Evolutionary conservation across 176 grass and related monocot genomes (phyloP).

Genomic region (Zoysia japonica): DNA sequence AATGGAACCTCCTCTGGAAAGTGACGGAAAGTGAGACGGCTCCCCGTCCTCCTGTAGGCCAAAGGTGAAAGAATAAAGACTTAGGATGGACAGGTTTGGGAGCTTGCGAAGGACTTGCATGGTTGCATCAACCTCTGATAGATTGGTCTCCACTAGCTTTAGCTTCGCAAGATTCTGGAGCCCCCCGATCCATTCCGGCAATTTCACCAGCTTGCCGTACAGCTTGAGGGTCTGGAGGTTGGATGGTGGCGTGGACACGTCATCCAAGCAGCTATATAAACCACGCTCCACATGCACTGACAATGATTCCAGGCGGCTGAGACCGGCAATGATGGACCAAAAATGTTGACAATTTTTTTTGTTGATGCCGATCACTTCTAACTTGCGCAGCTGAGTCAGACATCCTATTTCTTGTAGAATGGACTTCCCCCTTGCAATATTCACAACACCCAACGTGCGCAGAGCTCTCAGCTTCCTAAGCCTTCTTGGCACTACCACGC

Average conservation of each 20-base stretch:
- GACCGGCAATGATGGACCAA: not conserved
- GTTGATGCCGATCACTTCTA: constrained; percentile 1
- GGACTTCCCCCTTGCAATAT: not conserved
- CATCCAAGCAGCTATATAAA: no score
- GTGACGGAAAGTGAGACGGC: no score
- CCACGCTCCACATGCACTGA: not conserved
- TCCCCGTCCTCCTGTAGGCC: no score
- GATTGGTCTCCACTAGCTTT: accelerated
- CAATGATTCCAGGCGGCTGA: not conserved
- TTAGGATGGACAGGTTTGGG: not conserved
- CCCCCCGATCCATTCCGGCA: not conserved
- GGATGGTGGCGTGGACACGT: no score
- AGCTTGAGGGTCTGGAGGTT: constrained; percentile 15
- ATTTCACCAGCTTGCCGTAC: not conserved
- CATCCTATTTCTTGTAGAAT: not conserved
- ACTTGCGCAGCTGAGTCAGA: constrained; percentile 2
- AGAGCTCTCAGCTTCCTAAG: not conserved
- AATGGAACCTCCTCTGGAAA: no score
- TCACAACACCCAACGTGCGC: not conserved
- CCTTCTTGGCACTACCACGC: not conserved
- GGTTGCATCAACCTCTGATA: not conserved
- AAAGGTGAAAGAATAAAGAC: no score
- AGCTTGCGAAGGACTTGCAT: not conserved
- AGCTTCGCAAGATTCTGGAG: constrained; percentile 8
- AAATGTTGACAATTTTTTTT: not conserved